Evolutionary conservation across 192 early-diverging fungal species (phyloP), one percentile per base, ranked within the genome.

Genomic region (Allomyces macrogynus): DNA sequence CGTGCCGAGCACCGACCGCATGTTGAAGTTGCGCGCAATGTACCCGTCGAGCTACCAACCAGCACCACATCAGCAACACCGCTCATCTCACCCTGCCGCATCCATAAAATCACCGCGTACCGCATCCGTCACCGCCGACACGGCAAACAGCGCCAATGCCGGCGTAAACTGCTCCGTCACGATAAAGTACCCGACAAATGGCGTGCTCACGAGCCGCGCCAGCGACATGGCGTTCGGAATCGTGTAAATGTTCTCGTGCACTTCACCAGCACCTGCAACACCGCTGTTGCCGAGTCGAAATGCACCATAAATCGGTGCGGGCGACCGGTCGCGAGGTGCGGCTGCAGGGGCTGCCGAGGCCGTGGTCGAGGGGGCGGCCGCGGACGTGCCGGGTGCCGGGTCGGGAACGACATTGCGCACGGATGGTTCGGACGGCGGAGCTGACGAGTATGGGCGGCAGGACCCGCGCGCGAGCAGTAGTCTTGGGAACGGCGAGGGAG

Each of bases 121-220:
- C 66, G 86, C 76, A 76, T 98, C 95, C 0, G 95, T 88, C 60
- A 89, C 67, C 20, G 89, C 88, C 43, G 92, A 88, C 16, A 88
- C 71, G n/a, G 83, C 77, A 64, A 95, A 90, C 11, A 84, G 73
- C 40, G 77, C 78, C 24, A 93, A 76, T 23, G 91, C 95, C 43
- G 79, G 67, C 0, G 72, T 70, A 75, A 85, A 89, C 0, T 86
- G 67, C 20, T 88, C 79, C 43, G 84, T 75, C 3, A 92, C 72
- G 64, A 98, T 92, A 23, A 90, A 80, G 68, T 90, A 87, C 40
- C 95, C 95, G 66, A 98, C 89, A 43, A 87, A 80, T 7, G 95
- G 95, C 22, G 92, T 81, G 16, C 86, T 70, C 22, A 84, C 61
- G 24, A 98, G 76, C 20, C 95, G 83, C 9, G 84, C 73, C 67